Base-by-base conservation (phyloP, 176 grass and related monocot species). In the Carex littledalei region DNA sequence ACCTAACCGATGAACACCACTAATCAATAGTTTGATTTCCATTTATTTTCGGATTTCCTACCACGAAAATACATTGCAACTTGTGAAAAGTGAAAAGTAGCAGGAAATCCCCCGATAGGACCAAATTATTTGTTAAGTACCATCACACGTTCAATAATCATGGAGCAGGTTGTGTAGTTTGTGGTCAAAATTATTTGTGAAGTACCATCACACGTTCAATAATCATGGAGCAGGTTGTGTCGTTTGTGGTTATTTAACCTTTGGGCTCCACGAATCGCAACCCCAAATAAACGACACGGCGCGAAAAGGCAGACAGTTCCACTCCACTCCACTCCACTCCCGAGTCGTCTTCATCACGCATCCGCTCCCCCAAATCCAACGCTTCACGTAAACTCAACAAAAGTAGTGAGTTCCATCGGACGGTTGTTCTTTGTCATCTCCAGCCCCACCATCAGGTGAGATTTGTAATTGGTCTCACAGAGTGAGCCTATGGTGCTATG, bases 381-480 rank as follows among this genome's bases (percentile, higher is more conserved):
- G 81, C 16, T 31, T 66, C 1, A 12, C 8, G 13, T 78, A 14
- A 31, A 4, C 22, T 78, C 74, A 15, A 3, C 18, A 26, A 10
- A 22, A 56, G 9, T 2, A 18, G 1, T 1, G 45, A 55, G 31
- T 55, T 15, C 26, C 74, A 78, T 78, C 74, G 15, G 24, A 57
- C 15, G 74, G 50, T 4, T 52, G 11, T 1, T 11, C 0, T 76
- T 76, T 26, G 3, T 29, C 2, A 9, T 53, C 47, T 3, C 0
- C 22, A 54, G 45, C 26, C 63, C n/a, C 70, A 43, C 49, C 9
- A 8, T 52, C 15, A 84, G 75, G 63, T 49, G 68, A 35, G 67
- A 81, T 13, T 62, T 84, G 68, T 86, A 62, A 83, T 80, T 67
- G 15, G 13, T 66, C 22, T n/a, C n/a, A n/a, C n/a, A n/a, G n/a